Evolutionary conservation across 176 grass and related monocot species (phyloP).

Genomic region (Phragmites australis): DNA sequence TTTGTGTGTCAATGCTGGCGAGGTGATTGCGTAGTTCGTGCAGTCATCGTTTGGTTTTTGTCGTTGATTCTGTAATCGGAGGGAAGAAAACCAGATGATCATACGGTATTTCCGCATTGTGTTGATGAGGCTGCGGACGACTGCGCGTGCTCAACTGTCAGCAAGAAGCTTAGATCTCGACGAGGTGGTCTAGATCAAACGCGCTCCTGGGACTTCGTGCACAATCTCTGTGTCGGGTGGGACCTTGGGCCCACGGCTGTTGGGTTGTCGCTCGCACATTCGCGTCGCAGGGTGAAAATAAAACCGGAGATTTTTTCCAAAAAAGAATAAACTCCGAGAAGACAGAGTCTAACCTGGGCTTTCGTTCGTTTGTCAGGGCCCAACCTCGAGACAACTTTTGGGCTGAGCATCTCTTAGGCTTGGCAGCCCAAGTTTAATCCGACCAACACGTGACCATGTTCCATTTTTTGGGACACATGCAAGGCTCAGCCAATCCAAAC

Average conservation of each 20-base stretch:
- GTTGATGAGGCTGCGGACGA: too few relatives aligned
- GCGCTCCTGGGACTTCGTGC: slow-evolving; percentile 1
- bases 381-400: neutral
- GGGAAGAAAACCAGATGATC: neutral
- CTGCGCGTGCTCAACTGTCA: neutral
- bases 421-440: neutral
- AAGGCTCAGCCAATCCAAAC: neutral
- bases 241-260: neutral
- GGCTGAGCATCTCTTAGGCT: neutral
- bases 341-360: neutral
- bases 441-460: neutral
- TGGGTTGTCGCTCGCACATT: neutral
- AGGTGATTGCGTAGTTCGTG: neutral
- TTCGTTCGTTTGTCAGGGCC: neutral
- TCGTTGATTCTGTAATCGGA: neutral
- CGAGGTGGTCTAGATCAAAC: slow-evolving; percentile 2
- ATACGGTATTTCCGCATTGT: neutral
- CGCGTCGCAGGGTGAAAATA: neutral
- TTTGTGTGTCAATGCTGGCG: neutral
- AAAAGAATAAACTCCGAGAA: neutral
- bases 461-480: neutral
- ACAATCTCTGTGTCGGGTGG: neutral
- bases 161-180: neutral
- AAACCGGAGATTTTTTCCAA: too few relatives aligned
- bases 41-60: neutral